phyloP scores from a whole-genome alignment of 2,329 filamentous ascomycete species.

The Colletotrichum limetticola region DNA sequence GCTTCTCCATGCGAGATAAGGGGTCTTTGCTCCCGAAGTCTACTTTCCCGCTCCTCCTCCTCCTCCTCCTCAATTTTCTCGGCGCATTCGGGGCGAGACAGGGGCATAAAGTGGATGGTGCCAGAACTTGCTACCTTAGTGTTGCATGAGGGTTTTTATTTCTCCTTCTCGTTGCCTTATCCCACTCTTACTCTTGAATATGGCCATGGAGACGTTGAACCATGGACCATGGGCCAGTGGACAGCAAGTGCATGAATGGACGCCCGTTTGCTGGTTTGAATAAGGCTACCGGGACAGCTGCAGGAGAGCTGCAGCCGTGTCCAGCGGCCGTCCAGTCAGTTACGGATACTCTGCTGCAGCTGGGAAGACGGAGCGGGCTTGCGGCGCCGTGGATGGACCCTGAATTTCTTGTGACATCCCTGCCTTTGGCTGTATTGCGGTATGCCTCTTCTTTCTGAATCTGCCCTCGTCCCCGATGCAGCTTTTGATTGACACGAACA shows the following conservation, averaged over 20 bases:
- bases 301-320: background rate
- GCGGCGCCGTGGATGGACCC: constrained; percentile 30
- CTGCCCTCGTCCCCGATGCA: background rate
- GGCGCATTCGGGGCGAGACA: background rate
- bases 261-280: background rate
- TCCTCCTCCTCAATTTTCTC: background rate
- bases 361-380: constrained; percentile 10
- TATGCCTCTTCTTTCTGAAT: background rate
- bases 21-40: background rate
- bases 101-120: background rate
- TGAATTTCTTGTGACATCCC: background rate
- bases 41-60: background rate
- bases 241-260: background rate
- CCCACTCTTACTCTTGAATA: too few relatives aligned
- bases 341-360: background rate
- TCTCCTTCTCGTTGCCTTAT: too few relatives aligned
- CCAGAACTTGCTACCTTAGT: background rate
- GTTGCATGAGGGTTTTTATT: background rate
- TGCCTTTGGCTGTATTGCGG: too few relatives aligned
- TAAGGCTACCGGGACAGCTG: constrained; percentile 3
- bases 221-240: background rate
- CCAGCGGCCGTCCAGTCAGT: background rate
- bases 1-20: constrained; percentile 11
- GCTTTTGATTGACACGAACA: background rate
- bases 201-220: background rate